Base-by-base conservation (phyloP, 768 basidiomycete genomes). In the Xerocomus spinulosus region DNA sequence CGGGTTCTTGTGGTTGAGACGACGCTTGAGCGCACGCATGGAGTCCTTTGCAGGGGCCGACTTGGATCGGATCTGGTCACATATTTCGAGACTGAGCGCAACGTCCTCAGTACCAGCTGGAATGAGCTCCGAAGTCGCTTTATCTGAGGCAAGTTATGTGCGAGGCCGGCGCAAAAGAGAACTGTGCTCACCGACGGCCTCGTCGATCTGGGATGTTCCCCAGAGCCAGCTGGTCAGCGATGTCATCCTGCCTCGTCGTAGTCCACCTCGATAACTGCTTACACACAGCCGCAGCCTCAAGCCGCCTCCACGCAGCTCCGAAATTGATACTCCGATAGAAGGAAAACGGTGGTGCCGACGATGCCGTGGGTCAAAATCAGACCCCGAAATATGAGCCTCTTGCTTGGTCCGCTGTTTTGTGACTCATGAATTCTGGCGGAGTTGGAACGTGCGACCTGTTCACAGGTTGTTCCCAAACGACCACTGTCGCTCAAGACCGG, bases 51-150 rank as follows among this genome's bases (percentile, higher is more conserved):
- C 83, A 15, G 80, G 78, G 1, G 86, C 85, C 34, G 87, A 81
- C 73, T 95, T 94, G 6, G 91, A 91, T 45, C 93, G 82, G 64
- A 99, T 93, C 68, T 94, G 87, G 70, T 99, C 96, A 55, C 92
- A 92, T 74, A 97, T 91, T 66, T 97, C 92, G 50, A 99, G 87
- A 59, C 87, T 87, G 54, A 92, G 76, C 9, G 92, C 91, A 32
- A 98, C 92, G 67, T 97, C 92, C 64, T 94, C 91, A 44, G 81
- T 72, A 23, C 87, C 87, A 39, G 81, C 77, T 32, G 92, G 90
- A 44, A 92, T 70, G 21, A 92, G 75, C 66, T 93, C 91, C 4
- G 92, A 92, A 14, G 93, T 96, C n/a, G 90, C 89, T 71, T 89
- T 92, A 74, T 93, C 92, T 95, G 69, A 28, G 15, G 50, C 37